Evolutionary conservation across 352 stramenopile species (phyloP), one percentile per base, ranked within the genome.

Genomic region (Phytopythium aichiense): DNA sequence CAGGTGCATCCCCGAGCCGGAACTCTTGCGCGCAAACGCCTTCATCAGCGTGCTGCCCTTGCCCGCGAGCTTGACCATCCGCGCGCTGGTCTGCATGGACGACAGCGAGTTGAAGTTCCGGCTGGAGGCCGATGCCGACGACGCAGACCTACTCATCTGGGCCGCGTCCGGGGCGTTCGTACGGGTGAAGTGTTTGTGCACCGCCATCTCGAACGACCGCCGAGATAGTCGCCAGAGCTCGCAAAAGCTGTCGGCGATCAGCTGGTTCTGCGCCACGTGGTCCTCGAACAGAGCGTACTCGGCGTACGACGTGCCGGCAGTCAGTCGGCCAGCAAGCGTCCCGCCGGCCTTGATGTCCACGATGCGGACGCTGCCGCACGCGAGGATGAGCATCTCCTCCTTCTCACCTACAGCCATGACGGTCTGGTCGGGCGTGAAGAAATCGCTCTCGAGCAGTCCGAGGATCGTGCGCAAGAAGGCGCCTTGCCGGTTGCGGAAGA

Each of bases 361-460:
- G 20, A 87, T 64, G 6, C 64, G 56, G 13, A 87, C 67, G 58
- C 83, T 73, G 22, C 78, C 78, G n/a, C 59, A 63, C 0, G 69
- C 74, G 7, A 87, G 62, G 33, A 84, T 78, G n/a, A 82, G 65
- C 71, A 87, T 81, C 45, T 87, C 78, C 28, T 85, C 78, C 12
- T 65, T 60, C 40, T 82, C 71, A 12, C 64, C 61, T 15, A 61
- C 28, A 1, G 59, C 38, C 8, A 84, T 30, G 7, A 85, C 23
- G 0, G 60, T 63, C 38, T 87, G 71, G 1, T 71, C 69, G 11
- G 78, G 78, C n/a, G 72, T 49, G 30, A 81, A 85, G 48, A 81
- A 82, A 31, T 87, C 76, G 18, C 70, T 71, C 35, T 81, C 60
- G 15, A 87, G 64, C 1, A 73, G 56, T 1, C 65, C 65, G 49